Evolutionary conservation across 73 alveolate genomes (phyloP), one percentile per base, ranked within the genome.

Genomic region (Stentor coeruleus): DNA sequence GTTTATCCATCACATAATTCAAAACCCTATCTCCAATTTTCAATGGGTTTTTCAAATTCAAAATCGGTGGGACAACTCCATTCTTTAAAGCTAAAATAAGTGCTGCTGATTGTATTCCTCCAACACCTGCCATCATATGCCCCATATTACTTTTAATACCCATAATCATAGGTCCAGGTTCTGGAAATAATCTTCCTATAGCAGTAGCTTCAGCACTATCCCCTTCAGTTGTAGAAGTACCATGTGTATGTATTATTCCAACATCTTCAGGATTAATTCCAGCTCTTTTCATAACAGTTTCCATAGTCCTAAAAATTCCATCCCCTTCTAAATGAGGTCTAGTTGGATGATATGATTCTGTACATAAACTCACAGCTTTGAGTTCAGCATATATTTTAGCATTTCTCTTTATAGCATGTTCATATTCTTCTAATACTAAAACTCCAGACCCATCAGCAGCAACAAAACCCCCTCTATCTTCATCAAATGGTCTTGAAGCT

Each of bases 401-500:
- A 41, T 85, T 85, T 88, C 98, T 85, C 20, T 59, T 28, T 14
- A 39, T 4, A 3, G 98, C 98, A 39, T 88, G 86, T 3, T 91
- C 93, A 15, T 74, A 81, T 11, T 85, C 89, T 74, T 91, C 95
- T 3, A 93, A 85, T n/a, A 92, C 85, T 20, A 93, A 39, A 3
- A 83, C 55, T 35, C 93, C 96, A 38, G 91, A 92, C 3, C 96
- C 98, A 59, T 93, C 98, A 1, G 90, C 81, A 15, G 91, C 38
- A 35, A 93, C 87, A 37, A 93, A 84, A 6, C 98, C 98, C 3
- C 90, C 81, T 86, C 98, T 76, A 26, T 85, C 89, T 59, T 55
- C 84, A 89, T 93, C 98, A 82, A 93, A 91, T 3, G 98, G 96
- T 42, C 95, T 82, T 41, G 89, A 75, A 1, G 96, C 88, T 33